phyloP scores from a whole-genome alignment of 2,329 filamentous ascomycete species.

The Claviceps maximensis region DNA sequence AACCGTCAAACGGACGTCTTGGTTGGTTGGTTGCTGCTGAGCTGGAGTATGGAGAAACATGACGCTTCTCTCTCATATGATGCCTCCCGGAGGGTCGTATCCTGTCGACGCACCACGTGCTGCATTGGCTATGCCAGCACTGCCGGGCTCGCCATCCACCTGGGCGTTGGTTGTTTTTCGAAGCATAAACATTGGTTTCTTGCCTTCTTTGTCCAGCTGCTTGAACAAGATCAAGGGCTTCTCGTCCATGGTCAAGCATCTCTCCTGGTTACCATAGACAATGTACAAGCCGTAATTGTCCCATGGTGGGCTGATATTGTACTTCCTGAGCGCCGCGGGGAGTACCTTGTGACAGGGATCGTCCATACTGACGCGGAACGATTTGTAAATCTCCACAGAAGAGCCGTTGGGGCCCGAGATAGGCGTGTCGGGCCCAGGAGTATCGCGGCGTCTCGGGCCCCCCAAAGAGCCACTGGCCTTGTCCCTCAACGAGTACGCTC shows the following conservation, averaged over 20 bases:
- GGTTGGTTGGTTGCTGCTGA: no score
- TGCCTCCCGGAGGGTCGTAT: conserved; percentile 47
- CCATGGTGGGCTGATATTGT: conserved; percentile 97
- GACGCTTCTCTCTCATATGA: conserved; percentile 29
- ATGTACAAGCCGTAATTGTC: conserved; percentile 96
- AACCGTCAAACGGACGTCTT: neutral
- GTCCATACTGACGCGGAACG: conserved; percentile 94
- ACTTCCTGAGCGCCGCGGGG: conserved; percentile 89
- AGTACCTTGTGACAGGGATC: conserved; percentile 96
- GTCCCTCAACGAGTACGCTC: conserved; percentile 17
- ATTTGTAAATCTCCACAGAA: conserved; percentile 94
- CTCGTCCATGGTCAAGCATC: conserved; percentile 82
- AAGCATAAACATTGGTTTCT: conserved; percentile 99
- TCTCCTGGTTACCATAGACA: conserved; percentile 95
- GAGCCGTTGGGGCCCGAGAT: conserved; percentile 42
- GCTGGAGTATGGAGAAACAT: no score
- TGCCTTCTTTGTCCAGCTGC: conserved; percentile 88
- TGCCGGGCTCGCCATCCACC: conserved; percentile 39
- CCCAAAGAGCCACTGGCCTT: conserved; percentile 14
- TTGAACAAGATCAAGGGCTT: conserved; percentile 94
- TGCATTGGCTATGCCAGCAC: conserved; percentile 36
- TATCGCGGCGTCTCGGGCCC: conserved; percentile 45
- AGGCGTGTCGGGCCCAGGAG: conserved; percentile 49
- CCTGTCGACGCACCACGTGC: conserved; percentile 30
- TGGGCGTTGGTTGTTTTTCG: conserved; percentile 49